Percentiles rank a stretch among this genome's conserved stretches.
Conservation (phyloP, 441 rosid species). For the Manihot esculenta region DNA sequence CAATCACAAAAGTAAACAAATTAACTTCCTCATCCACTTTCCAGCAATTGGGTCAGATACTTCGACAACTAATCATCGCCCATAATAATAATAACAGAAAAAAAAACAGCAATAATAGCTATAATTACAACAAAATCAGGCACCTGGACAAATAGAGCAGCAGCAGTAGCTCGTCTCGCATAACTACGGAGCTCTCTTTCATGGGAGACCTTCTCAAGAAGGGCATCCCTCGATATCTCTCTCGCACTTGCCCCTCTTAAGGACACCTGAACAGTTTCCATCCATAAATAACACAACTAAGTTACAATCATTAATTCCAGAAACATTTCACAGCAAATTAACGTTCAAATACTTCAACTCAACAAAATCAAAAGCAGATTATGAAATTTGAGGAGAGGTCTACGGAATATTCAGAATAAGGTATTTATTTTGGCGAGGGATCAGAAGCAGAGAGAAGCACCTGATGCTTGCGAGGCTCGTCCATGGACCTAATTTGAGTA, state of each 20-base stretch:
- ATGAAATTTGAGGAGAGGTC: slow-evolving; percentile 8
- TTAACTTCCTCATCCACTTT: neutral
- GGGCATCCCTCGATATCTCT: slow-evolving; percentile 93
- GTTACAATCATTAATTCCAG: neutral
- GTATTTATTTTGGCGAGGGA: neutral
- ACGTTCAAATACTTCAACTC: slow-evolving; percentile 3
- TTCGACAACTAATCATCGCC: neutral
- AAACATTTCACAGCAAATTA: slow-evolving; percentile 2
- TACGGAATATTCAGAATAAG: too few relatives aligned
- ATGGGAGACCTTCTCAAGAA: slow-evolving; percentile 78
- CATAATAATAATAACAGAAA: neutral
- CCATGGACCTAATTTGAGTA: slow-evolving; percentile 40
- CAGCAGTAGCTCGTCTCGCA: slow-evolving; percentile 68
- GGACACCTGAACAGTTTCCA: slow-evolving; percentile 55
- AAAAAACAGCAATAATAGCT: neutral
- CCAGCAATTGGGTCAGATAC: neutral
- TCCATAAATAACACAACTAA: too few relatives aligned
- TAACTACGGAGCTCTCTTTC: slow-evolving; percentile 83
- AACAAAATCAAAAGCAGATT: neutral
- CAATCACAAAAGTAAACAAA: slow-evolving; percentile 5
- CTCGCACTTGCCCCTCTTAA: slow-evolving; percentile 89
- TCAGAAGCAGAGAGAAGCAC: slow-evolving; percentile 29
- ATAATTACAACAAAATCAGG: neutral
- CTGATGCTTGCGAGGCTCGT: slow-evolving; percentile 74
- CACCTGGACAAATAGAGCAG: slow-evolving; percentile 61